Evolutionary conservation across 2,329 filamentous ascomycete species (phyloP).

Genomic region (Diaporthe caulivora): DNA sequence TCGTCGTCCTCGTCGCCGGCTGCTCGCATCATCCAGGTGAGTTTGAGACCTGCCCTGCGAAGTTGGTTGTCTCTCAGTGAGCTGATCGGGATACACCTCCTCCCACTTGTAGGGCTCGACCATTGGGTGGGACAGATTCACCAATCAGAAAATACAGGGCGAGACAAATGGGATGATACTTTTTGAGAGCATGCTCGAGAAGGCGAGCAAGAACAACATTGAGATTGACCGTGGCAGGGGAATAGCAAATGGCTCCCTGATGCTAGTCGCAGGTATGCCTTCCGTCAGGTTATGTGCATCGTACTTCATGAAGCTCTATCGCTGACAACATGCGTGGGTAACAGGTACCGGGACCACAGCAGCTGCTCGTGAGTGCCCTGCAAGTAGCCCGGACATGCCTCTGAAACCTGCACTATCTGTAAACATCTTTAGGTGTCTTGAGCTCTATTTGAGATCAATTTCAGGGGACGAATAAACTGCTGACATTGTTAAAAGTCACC

Average conservation of each 20-base stretch:
- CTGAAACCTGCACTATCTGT: not conserved
- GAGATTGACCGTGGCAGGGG: slow-evolving; percentile 5
- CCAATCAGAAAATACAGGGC: not conserved
- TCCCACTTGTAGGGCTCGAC: not conserved
- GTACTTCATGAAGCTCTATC: too few species aligned
- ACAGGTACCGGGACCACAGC: not conserved
- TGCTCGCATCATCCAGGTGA: slow-evolving; percentile 1
- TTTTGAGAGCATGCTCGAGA: slow-evolving; percentile 15
- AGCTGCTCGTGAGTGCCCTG: slow-evolving; percentile 9
- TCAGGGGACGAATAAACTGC: accelerated
- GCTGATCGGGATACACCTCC: not conserved
- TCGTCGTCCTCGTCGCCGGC: not conserved
- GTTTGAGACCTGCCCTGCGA: not conserved
- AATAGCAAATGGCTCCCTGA: slow-evolving; percentile 8
- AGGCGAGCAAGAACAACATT: not conserved
- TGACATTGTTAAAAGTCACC: not conserved
- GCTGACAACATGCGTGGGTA: not conserved
- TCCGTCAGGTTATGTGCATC: not conserved
- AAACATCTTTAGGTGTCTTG: not conserved
- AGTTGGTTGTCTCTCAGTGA: too few species aligned
- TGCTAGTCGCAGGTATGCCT: slow-evolving; percentile 14
- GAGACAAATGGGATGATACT: slow-evolving; percentile 13
- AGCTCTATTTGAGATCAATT: too few species aligned
- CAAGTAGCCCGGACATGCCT: too few species aligned
- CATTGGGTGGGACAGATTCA: slow-evolving; percentile 3